Evolutionary conservation across 352 stramenopile species (phyloP), one percentile per base, ranked within the genome.

Genomic region (Pythium sukuiense): DNA sequence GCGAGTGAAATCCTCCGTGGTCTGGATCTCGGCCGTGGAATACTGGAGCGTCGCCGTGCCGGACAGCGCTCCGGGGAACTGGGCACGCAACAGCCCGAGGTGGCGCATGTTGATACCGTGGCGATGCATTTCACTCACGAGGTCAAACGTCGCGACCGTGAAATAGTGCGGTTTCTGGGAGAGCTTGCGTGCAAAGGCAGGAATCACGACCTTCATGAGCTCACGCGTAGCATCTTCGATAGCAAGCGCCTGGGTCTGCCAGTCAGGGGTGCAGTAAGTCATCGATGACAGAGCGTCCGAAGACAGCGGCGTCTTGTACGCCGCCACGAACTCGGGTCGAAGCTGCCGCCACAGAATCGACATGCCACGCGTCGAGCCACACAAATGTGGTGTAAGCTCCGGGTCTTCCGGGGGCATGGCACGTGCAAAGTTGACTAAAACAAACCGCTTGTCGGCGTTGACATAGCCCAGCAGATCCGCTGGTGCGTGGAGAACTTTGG

Each of bases 331-430:
- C 62, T 98, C 90, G 0, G 93, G 92, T 27, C 93, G 84, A 26
- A 98, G 73, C 60, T 96, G 86, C 0, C 93, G 79, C 90, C 92
- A 98, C n/a, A 98, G 70, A 20, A 98, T 96, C 52, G 76, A 93
- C 77, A 97, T 90, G 2, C 87, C 85, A 6, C 93, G 72, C 3
- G 90, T 90, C 5, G 89, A 92, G 30, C 75, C 62, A 33, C 80
- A 57, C 18, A 98, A 65, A 57, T 98, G 90, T 5, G 64, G 62
- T 1, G 90, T 97, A 8, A 81, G 60, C 33, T 87, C 77, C 0
- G 92, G 89, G 62, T 97, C 87, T 80, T 98, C 93, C 6, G 82
- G 76, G 3, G 93, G 93, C 74, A 98, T 96, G 2, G 76, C 76
- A 9, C 90, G 73, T 7, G 85, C 80, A 68, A 97, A 98, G 41